Base-by-base conservation (phyloP, 345 rosid species). In the Anastatica hierochuntica region DNA sequence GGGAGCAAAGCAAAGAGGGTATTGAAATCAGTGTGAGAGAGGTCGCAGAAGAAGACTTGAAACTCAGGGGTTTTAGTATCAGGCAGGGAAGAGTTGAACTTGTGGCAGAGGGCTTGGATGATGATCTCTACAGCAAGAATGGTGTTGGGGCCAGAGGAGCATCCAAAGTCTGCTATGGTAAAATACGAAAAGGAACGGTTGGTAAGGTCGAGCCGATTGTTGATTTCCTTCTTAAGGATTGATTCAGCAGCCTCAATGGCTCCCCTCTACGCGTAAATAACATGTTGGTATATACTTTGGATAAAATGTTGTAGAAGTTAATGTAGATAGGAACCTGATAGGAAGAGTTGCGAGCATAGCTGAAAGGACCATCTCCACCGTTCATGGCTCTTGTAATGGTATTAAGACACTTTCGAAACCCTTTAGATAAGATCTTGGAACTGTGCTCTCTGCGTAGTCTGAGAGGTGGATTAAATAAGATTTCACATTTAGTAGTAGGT, bases 21-120 rank as follows among this genome's bases (percentile, higher is more conserved):
- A 58, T 80, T 75, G 63, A 73, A 80, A 60, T 80, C 80, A 45
- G 70, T 75, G 10, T 18, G 53, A 6, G 42, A 3, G 18, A 70
- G 75, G 50, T 80, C 82, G 39, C 68, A 74, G 38, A 80, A 73
- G 58, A 65, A 77, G 24, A 68, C 82, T 56, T 61, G 76, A 46
- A 75, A 77, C 58, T 72, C 54, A 1, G 62, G 66, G 5, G 51
- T 10, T 26, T 17, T 38, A 14, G 21, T 13, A 5, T 35, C 16
- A 15, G 55, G 49, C 13, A 12, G 6, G 13, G 50, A 44, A 8
- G 53, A 24, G 26, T 21, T 48, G 17, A 43, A 54, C 39, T 58
- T 68, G 20, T 35, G 16, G 33, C 44, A 5, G 15, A 76, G 37
- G 13, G 73, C 52, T 36, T 69, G 66, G 1, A 72, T 41, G 43